phyloP scores from a whole-genome alignment of 805 yeast genomes.

The Starmera caribaea region DNA sequence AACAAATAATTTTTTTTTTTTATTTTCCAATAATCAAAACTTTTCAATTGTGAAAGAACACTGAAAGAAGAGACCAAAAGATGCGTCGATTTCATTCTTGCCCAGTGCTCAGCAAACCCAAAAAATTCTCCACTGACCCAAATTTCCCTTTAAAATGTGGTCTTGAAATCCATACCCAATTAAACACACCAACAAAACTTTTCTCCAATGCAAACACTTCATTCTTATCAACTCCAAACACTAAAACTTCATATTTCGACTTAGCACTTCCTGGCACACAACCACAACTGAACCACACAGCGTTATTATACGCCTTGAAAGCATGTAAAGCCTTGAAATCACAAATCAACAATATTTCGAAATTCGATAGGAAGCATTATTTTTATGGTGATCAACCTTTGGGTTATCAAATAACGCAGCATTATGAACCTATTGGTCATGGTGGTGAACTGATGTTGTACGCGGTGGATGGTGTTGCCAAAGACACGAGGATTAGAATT shows the following conservation, averaged over 20 bases:
- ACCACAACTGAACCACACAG: slow-evolving; percentile 71
- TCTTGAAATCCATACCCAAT: slow-evolving; percentile 87
- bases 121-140: too few species aligned
- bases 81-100: too few species aligned
- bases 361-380: slow-evolving; percentile 91
- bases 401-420: slow-evolving; percentile 94
- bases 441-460: slow-evolving; percentile 49
- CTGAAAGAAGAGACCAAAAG: neutral
- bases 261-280: slow-evolving; percentile 88
- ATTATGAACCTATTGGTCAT: slow-evolving; percentile 66
- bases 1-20: neutral
- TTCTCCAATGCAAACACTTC: slow-evolving; percentile 55
- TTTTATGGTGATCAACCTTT: slow-evolving; percentile 94
- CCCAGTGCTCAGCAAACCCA: too few species aligned
- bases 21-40: too few species aligned
- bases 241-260: slow-evolving; percentile 69
- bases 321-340: slow-evolving; percentile 66
- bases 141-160: slow-evolving; percentile 58
- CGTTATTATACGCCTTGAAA: slow-evolving; percentile 57
- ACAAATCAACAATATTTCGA: slow-evolving; percentile 41
- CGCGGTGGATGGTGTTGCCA: slow-evolving; percentile 42
- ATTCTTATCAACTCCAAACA: slow-evolving; percentile 50
- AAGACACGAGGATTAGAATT: slow-evolving; percentile 42
- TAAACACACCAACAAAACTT: slow-evolving; percentile 63
- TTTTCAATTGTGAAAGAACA: too few species aligned